These are phyloP conservation scores for Spinacia oleracea DNA, from an alignment of 179 eudicot species.

Conservation along the genomic window DNA sequence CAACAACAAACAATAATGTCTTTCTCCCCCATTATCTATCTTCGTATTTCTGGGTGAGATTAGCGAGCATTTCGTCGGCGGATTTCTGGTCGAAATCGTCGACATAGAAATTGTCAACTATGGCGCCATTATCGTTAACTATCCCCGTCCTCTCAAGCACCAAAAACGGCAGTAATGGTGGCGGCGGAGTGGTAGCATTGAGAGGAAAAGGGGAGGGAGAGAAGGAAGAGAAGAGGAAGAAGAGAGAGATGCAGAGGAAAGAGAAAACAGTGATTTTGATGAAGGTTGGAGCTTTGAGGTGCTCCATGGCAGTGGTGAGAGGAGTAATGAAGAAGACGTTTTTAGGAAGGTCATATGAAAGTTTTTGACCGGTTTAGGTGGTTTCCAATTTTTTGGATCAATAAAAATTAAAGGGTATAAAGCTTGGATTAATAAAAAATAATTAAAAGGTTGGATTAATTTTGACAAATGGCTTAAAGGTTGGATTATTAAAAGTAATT, in stretches of 20 bases:
- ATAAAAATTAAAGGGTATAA: too few relatives aligned
- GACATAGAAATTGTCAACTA: constrained; percentile 68
- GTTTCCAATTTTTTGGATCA: too few relatives aligned
- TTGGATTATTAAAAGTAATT: too few relatives aligned
- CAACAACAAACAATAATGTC: too few relatives aligned
- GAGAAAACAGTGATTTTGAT: constrained; percentile 35
- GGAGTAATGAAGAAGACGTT: too few relatives aligned
- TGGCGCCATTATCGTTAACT: constrained; percentile 71
- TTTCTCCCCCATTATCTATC: too few relatives aligned
- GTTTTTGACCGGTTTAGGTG: too few relatives aligned
- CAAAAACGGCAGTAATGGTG: neutral
- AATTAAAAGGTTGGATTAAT: too few relatives aligned
- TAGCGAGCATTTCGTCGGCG: constrained; percentile 29
- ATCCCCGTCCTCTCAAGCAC: constrained; percentile 56
- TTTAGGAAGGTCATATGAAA: too few relatives aligned
- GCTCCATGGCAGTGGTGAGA: neutral
- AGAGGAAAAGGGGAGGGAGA: constrained; percentile 20
- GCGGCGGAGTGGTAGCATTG: neutral
- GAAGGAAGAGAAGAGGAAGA: constrained; percentile 38
- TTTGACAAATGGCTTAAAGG: too few relatives aligned
- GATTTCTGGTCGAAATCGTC: constrained; percentile 60
- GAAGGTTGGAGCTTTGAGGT: constrained; percentile 27
- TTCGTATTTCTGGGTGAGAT: constrained; percentile 19
- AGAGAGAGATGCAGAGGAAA: constrained; percentile 40
- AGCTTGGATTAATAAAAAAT: too few relatives aligned